phyloP scores from a whole-genome alignment of 139 green algal genomes.

The Coelastrella sp. region DNA sequence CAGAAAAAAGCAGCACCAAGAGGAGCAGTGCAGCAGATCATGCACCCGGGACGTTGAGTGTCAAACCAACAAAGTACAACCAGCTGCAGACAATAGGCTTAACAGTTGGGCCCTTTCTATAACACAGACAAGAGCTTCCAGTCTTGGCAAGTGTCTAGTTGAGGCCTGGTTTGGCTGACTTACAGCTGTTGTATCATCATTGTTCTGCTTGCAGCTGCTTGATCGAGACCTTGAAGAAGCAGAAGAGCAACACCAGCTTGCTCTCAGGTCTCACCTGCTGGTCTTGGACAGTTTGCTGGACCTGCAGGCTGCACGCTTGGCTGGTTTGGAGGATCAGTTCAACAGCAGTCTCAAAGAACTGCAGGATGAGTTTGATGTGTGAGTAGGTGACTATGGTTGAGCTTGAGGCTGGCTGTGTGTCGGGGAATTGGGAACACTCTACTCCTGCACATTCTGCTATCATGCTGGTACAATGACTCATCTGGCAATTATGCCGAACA shows the following conservation, averaged over 20 bases:
- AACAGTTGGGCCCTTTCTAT: no score
- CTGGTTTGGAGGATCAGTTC: constrained; percentile 74
- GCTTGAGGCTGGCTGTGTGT: not conserved
- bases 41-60: no score
- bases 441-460: no score
- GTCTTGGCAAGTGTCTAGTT: no score
- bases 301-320: constrained; percentile 75
- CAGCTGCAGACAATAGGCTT: no score
- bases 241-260: constrained; percentile 86
- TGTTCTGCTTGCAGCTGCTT: constrained; percentile 54
- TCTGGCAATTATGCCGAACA: no score
- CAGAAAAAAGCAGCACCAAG: no score
- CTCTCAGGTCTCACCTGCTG: constrained; percentile 74
- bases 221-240: constrained; percentile 88
- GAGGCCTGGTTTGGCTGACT: no score
- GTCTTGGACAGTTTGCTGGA: constrained; percentile 82
- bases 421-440: not conserved
- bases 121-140: no score
- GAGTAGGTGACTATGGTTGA: not conserved
- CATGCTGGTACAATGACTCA: no score
- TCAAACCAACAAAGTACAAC: no score
- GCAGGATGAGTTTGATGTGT: constrained; percentile 81
- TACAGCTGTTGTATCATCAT: not conserved
- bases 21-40: no score
- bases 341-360: constrained; percentile 66